Conservation (phyloP, 225 moss, liverwort and hornwort species). For the Pseudisothecium myosuroides region DNA sequence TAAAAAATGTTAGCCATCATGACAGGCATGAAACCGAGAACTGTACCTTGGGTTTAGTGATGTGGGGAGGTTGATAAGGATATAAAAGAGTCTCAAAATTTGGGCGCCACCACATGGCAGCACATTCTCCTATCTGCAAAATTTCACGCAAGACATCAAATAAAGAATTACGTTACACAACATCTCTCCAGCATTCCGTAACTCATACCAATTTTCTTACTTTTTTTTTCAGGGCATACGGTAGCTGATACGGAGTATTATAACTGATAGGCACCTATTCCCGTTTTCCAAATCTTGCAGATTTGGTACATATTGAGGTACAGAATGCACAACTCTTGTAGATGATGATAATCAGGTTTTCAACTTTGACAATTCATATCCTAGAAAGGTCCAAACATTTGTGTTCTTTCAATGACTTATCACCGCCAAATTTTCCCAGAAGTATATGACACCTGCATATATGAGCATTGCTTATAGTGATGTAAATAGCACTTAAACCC, state of each 20-base stretch:
- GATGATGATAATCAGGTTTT: not conserved
- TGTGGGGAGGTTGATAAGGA: constrained; percentile 98
- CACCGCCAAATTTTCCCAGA: not conserved
- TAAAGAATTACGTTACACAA: not conserved
- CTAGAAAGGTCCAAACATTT: not conserved
- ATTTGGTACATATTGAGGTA: not conserved
- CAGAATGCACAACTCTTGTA: not conserved
- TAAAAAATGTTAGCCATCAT: not conserved
- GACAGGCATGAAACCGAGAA: not conserved
- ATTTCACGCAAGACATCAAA: not conserved
- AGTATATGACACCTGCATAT: not conserved
- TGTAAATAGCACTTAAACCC: not conserved
- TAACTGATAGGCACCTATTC: not conserved
- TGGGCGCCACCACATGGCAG: constrained; percentile 99
- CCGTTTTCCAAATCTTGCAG: not conserved
- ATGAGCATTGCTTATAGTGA: not conserved
- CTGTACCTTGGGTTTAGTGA: constrained; percentile 92
- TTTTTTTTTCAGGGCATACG: not conserved
- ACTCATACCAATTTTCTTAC: not conserved
- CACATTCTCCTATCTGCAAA: constrained; percentile 93
- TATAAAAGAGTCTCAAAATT: constrained; percentile 98
- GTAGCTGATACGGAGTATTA: too few species aligned
- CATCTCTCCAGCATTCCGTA: not conserved
- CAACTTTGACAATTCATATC: not conserved
- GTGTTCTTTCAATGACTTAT: not conserved